These are phyloP conservation scores for Maudiozyma turicensis DNA, from an alignment of 805 yeast genomes.

Conservation along the genomic window DNA sequence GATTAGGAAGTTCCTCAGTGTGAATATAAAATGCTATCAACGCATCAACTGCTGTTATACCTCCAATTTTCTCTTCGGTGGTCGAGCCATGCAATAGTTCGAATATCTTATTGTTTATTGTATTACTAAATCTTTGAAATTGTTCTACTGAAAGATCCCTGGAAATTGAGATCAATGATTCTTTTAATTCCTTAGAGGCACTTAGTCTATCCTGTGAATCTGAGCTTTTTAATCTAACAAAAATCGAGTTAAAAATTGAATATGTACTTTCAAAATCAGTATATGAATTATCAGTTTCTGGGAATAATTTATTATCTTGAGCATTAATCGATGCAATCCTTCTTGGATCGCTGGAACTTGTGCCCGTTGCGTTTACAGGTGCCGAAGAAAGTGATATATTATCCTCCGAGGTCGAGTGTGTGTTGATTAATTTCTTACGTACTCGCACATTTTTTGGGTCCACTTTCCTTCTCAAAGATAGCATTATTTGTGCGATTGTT, in stretches of 20 bases:
- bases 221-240: slow-evolving; percentile 30
- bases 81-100: slow-evolving; percentile 74
- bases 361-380: slow-evolving; percentile 6
- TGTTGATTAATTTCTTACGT: slow-evolving; percentile 15
- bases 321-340: slow-evolving; percentile 9
- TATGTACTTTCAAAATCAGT: slow-evolving; percentile 21
- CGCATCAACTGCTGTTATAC: slow-evolving; percentile 82
- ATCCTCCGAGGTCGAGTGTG: slow-evolving; percentile 18
- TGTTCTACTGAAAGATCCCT: slow-evolving; percentile 79
- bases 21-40: slow-evolving; percentile 78
- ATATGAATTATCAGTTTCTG: slow-evolving; percentile 13
- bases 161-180: slow-evolving; percentile 60
- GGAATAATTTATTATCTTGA: slow-evolving; percentile 13
- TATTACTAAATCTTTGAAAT: slow-evolving; percentile 70
- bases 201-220: slow-evolving; percentile 28
- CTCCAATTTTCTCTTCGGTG: slow-evolving; percentile 69
- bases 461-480: slow-evolving; percentile 20
- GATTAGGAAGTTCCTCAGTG: slow-evolving; percentile 74
- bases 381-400: slow-evolving; percentile 16
- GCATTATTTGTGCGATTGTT: slow-evolving; percentile 6
- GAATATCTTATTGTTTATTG: slow-evolving; percentile 77
- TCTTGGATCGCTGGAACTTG: slow-evolving; percentile 10
- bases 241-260: slow-evolving; percentile 30
- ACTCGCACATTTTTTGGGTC: slow-evolving; percentile 15
- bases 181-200: slow-evolving; percentile 64